phyloP scores from a whole-genome alignment of 768 basidiomycete genomes.

The Hemileccinum rubropunctum region DNA sequence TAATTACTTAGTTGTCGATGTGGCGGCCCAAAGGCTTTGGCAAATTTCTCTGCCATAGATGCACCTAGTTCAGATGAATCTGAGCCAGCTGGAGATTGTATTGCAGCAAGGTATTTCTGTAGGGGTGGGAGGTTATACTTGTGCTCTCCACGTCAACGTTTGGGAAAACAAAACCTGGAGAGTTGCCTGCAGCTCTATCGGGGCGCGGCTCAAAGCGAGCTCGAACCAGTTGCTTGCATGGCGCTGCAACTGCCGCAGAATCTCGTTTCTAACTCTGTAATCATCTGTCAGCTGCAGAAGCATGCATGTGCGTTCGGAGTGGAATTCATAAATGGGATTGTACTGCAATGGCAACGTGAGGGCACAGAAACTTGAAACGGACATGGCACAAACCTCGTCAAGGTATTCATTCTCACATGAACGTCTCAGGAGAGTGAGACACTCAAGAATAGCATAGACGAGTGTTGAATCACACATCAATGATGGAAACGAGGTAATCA shows the following conservation, averaged over 20 bases:
- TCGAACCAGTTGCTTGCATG: slow-evolving; percentile 85
- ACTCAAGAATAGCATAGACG: slow-evolving; percentile 87
- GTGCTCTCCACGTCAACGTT: neutral
- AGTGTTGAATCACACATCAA: slow-evolving; percentile 88
- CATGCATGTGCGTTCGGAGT: slow-evolving; percentile 73
- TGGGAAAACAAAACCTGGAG: slow-evolving; percentile 60
- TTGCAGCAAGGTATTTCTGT: slow-evolving; percentile 85
- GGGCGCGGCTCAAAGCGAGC: slow-evolving; percentile 81
- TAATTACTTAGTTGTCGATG: slow-evolving; percentile 74
- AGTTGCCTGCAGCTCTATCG: slow-evolving; percentile 88
- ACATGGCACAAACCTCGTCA: slow-evolving; percentile 68
- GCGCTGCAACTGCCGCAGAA: slow-evolving; percentile 69
- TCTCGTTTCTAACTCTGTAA: slow-evolving; percentile 81
- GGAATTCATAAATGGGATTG: slow-evolving; percentile 82
- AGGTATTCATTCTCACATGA: slow-evolving; percentile 88
- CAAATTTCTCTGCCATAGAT: slow-evolving; percentile 83
- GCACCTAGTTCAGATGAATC: slow-evolving; percentile 89
- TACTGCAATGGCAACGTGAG: slow-evolving; percentile 50
- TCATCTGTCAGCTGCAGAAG: slow-evolving; percentile 81
- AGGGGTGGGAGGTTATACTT: neutral
- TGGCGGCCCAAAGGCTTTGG: slow-evolving; percentile 73
- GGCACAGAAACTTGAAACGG: neutral
- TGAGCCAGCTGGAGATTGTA: slow-evolving; percentile 63
- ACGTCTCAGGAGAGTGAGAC: slow-evolving; percentile 81
- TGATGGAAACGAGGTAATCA: slow-evolving; percentile 91